Percentiles rank a stretch among this genome's conserved stretches.
phyloP scores from a whole-genome alignment of 768 basidiomycete genomes.

The Tubosaeta sp. region DNA sequence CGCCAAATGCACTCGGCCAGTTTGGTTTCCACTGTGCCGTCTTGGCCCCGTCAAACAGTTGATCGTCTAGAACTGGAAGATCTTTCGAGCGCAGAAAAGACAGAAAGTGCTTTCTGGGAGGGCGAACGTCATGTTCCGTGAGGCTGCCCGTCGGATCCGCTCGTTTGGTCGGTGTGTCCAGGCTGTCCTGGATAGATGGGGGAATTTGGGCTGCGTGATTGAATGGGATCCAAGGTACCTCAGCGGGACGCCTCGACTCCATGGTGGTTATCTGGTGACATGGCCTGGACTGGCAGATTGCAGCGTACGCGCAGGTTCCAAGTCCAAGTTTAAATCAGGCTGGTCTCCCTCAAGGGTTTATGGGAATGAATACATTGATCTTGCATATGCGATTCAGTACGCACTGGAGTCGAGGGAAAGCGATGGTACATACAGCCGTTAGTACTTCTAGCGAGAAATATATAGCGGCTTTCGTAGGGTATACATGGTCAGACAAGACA shows the following conservation, averaged over 20 bases:
- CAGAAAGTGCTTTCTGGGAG: slow-evolving; percentile 9
- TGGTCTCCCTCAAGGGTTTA: background rate
- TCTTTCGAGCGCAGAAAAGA: slow-evolving; percentile 16
- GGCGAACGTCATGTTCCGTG: slow-evolving; percentile 3
- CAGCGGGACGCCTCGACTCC: background rate
- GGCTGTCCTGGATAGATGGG: background rate
- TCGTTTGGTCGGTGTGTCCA: background rate
- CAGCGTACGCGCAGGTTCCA: background rate
- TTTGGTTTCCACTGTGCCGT: slow-evolving; percentile 20
- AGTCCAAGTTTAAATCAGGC: slow-evolving; percentile 17
- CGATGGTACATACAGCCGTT: background rate
- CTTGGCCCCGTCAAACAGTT: slow-evolving; percentile 24
- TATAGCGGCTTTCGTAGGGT: slow-evolving; percentile 19
- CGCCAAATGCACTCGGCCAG: slow-evolving; percentile 20
- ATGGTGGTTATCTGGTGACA: slow-evolving; percentile 4
- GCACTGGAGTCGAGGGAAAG: background rate
- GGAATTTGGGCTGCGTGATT: background rate
- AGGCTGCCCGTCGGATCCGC: background rate
- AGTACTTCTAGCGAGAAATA: slow-evolving; percentile 8
- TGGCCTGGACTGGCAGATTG: background rate
- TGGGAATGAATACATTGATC: background rate
- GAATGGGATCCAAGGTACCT: background rate
- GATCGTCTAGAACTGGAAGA: slow-evolving; percentile 18
- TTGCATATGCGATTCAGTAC: background rate
- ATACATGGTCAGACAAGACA: slow-evolving; percentile 21